These are phyloP conservation scores for Cyclotella choctawhatcheeana DNA, from an alignment of 108 stramenopile genomes.

Conservation along the genomic window DNA sequence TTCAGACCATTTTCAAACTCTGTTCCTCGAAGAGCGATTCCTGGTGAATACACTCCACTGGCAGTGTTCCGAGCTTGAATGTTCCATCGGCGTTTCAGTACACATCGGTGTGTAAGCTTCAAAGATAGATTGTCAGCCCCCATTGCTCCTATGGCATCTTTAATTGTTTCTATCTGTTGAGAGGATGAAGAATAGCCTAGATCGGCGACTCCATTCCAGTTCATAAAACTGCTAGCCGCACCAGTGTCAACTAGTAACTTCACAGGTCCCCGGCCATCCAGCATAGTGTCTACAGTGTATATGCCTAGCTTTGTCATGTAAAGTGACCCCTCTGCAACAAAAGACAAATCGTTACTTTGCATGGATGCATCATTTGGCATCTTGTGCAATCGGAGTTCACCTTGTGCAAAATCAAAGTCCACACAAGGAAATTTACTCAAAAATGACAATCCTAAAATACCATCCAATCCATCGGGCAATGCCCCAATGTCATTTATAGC, in stretches of 20 bases:
- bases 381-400: conserved; percentile 48
- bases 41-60: conserved; percentile 22
- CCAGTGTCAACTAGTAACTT: conserved; percentile 82
- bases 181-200: conserved; percentile 47
- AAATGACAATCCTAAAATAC: conserved; percentile 83
- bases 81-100: conserved; percentile 55
- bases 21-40: conserved; percentile 17
- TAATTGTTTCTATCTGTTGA: conserved; percentile 44
- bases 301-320: conserved; percentile 61
- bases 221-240: conserved; percentile 63
- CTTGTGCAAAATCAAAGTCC: conserved; percentile 65
- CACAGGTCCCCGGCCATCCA: conserved; percentile 74
- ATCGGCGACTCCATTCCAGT: conserved; percentile 68
- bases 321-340: conserved; percentile 50
- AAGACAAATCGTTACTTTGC: conserved; percentile 8
- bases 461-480: conserved; percentile 69
- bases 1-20: conserved; percentile 22
- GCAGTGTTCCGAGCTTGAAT: conserved; percentile 19
- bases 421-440: conserved; percentile 59
- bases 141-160: conserved; percentile 64
- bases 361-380: conserved; percentile 3
- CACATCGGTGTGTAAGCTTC: conserved; percentile 67
- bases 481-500: conserved; percentile 81
- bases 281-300: conserved; percentile 56
- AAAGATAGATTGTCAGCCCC: conserved; percentile 73